Evolutionary conservation across 768 basidiomycete species (phyloP), one percentile per base, ranked within the genome.

Genomic region (Termitomyces sp.): DNA sequence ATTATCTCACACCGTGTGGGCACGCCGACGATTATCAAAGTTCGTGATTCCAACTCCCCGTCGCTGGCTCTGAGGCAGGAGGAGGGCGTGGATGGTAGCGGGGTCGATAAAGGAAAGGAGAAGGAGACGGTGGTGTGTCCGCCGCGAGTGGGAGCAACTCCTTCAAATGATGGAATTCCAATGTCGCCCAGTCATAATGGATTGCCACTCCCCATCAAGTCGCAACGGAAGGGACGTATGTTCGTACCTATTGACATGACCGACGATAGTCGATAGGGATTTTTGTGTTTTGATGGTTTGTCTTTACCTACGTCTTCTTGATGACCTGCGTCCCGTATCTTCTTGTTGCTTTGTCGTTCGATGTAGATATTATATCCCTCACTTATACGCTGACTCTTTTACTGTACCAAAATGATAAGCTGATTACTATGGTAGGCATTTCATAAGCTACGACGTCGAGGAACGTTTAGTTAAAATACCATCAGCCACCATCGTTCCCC

Each of bases 151-250:
- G 56, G 43, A 2, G 12, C 37, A 11, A 27, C 38, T 14, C 37
- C 23, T 29, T 23, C 34, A 5, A 50, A 37, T 23, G 52, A 35
- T 34, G 42, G 29, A 19, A 38, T 51, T 2, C n/a, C 37, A 12
- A 40, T 42, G 21, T 51, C 51, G 10, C 44, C 45, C 14, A 19
- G 29, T 23, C 46, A 54, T 41, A 40, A 43, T 35, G 62, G 54
- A 21, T 14, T 49, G 14, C 62, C 62, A 23, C 59, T 62, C 4
- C 62, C 62, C 8, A 55, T 62, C 12, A 62, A 62, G 14, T 57
- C 59, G 1, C 62, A 62, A 41, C 46, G 62, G 10, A 62, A 62
- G 23, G 53, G 59, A 27, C 50, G 53, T 14, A 51, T 57, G 48
- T 56, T 56, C 6, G 58, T 45, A 6, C 53, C 58, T 21, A 35